Percentiles rank a stretch among this genome's conserved stretches.
Evolutionary conservation across 306 rosid species (phyloP).

Genomic region (Vigna unguiculata): DNA sequence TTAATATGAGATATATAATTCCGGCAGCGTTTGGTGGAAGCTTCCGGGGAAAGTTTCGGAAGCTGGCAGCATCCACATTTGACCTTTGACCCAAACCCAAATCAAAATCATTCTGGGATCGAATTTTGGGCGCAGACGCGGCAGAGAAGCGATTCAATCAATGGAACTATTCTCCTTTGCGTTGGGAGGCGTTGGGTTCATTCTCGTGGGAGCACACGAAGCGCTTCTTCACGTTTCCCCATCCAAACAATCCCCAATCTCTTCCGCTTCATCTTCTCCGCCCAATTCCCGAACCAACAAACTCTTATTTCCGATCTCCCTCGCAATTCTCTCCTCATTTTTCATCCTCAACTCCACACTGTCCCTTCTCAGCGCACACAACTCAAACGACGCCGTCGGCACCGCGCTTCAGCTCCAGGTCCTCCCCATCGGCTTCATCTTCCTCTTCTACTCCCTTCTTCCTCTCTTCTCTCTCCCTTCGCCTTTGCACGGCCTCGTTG

Average conservation of each 20-base stretch:
- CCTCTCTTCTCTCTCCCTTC: conserved; percentile 56
- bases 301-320: conserved; percentile 41
- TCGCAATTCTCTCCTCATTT: conserved; percentile 52
- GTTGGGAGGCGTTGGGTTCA: conserved; percentile 65
- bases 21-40: too few species aligned
- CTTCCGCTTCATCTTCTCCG: conserved; percentile 36
- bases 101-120: not conserved
- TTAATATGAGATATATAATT: too few species aligned
- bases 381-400: conserved; percentile 68
- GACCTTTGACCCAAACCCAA: not conserved
- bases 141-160: not conserved
- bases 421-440: conserved; percentile 58
- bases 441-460: conserved; percentile 64
- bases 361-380: conserved; percentile 60
- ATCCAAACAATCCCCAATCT: conserved; percentile 4
- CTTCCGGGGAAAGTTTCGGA: not conserved
- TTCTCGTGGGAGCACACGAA: conserved; percentile 65
- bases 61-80: not conserved
- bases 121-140: not conserved
- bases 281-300: conserved; percentile 21
- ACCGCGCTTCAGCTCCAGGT: conserved; percentile 70
- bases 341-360: conserved; percentile 58
- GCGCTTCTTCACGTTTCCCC: conserved; percentile 41
- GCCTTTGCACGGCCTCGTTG: conserved; percentile 51
- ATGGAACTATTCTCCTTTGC: conserved; percentile 70